phyloP scores from a whole-genome alignment of 129 eudicot species.

The Logfia minima region DNA sequence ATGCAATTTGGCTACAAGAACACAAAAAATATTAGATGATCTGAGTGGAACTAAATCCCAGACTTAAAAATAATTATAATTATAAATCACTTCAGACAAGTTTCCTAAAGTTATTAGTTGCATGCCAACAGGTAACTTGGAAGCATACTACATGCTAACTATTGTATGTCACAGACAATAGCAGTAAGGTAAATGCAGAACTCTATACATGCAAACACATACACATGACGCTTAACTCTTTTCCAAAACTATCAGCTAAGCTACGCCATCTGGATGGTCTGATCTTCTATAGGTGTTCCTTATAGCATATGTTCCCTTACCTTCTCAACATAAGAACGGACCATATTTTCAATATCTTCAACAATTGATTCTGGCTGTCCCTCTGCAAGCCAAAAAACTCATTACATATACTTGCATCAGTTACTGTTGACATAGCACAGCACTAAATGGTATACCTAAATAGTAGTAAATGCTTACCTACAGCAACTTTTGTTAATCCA shows the following conservation, averaged over 20 bases:
- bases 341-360: slow-evolving; percentile 97
- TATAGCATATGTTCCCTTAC: slow-evolving; percentile 35
- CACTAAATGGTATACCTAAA: slow-evolving; percentile 19
- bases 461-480: slow-evolving; percentile 63
- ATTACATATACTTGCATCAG: slow-evolving; percentile 25
- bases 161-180: not conserved
- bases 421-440: slow-evolving; percentile 13
- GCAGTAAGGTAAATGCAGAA: not conserved
- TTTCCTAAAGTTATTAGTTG: not conserved
- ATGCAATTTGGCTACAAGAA: slow-evolving; percentile 86
- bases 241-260: not conserved
- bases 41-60: not conserved
- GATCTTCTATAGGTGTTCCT: slow-evolving; percentile 1
- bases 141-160: not conserved
- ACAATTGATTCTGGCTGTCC: slow-evolving; percentile 93
- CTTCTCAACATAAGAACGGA: slow-evolving; percentile 94
- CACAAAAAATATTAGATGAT: slow-evolving; percentile 9
- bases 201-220: not conserved
- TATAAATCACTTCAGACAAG: not conserved
- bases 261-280: slow-evolving; percentile 9
- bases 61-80: slow-evolving; percentile 3
- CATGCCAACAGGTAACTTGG: slow-evolving; percentile 11
- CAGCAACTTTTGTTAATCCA: slow-evolving; percentile 98
- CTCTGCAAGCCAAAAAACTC: slow-evolving; percentile 55
- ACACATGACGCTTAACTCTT: not conserved